Base-by-base conservation (phyloP, 177 flowering plant genomes). In the Vitis hybrid region DNA sequence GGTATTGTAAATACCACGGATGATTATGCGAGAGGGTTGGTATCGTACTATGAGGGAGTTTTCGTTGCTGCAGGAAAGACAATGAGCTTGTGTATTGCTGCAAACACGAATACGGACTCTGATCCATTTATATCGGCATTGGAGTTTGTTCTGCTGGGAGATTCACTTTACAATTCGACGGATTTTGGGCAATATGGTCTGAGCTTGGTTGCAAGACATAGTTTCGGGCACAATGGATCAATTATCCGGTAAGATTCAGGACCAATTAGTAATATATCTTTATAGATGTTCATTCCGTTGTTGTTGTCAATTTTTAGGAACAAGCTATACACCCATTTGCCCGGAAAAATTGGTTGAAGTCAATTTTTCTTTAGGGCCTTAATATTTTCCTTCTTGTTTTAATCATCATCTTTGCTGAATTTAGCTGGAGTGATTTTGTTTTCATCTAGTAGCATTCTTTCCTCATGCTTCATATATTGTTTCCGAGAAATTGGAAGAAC, bases 81-180 rank as follows among this genome's bases (percentile, higher is more conserved):
- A 10, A 83, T 93, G 84, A 91, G 92, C 75, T 76, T 95, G 4
- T 95, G 99, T 64, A 21, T 95, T 48, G 94, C 81, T 7, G 73
- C 78, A 2, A 95, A 95, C 71, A 55, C 55, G 12, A 72, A 81
- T 59, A 93, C 99, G 3, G 83, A 85, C 59, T 93, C 99, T 0
- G 91, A 91, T 68, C 90, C 91, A 24, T 95, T 93, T 79, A 91
- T 95, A 27, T 90, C 97, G 30, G 85, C 91, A 3, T 60, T 95
- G 65, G 96, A 95, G 82, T 62, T 91, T 60, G 72, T 90, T 64
- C 64, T 79, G 18, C 56, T 95, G 80, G 90, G 65, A 6, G 79
- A 77, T 75, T 88, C 96, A 2, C 35, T 93, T 18, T 95, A 95
- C 62, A 93, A 95, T 75, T 72, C 94, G 15, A 95, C 99, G 2